Conservation (phyloP, 495 filamentous ascomycete species). For the Cercophora sp. region DNA sequence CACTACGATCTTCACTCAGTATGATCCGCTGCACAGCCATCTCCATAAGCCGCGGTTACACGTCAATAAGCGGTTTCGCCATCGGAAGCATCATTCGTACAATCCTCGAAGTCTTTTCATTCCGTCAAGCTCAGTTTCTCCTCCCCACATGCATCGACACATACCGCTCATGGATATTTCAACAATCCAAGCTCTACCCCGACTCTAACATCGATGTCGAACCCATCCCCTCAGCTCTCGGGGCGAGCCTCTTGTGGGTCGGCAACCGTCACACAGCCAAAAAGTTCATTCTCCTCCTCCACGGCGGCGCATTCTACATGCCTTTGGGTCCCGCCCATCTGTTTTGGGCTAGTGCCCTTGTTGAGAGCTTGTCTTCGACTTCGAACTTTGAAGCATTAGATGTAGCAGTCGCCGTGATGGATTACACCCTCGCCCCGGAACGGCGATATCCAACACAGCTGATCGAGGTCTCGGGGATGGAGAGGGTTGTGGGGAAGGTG, state of each 20-base stretch:
- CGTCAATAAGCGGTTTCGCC: too few relatives aligned
- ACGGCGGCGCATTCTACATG: conserved; percentile 19
- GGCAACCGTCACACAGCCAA: conserved; percentile 16
- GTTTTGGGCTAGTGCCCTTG: not conserved
- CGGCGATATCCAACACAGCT: conserved; percentile 16
- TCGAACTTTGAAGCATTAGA: not conserved
- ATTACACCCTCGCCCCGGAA: conserved; percentile 19
- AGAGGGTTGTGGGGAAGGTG: conserved; percentile 6
- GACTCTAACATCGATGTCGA: not conserved
- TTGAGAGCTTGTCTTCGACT: not conserved
- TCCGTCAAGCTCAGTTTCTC: too few relatives aligned
- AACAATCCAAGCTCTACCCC: not conserved
- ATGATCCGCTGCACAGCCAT: too few relatives aligned
- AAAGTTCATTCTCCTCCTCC: conserved; percentile 22
- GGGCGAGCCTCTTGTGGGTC: conserved; percentile 17
- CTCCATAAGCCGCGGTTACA: too few relatives aligned
- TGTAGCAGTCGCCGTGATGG: conserved; percentile 21
- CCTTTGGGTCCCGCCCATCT: conserved; percentile 16
- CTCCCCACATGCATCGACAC: too few relatives aligned
- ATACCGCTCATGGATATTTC: too few relatives aligned
- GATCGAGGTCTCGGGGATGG: conserved; percentile 13
- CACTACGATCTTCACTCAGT: too few relatives aligned
- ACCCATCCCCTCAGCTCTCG: conserved; percentile 1
- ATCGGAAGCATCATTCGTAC: too few relatives aligned
- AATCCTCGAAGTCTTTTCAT: too few relatives aligned